Evolutionary conservation across 768 basidiomycete species (phyloP).

Genomic region (Stropharia rugosoannulata): DNA sequence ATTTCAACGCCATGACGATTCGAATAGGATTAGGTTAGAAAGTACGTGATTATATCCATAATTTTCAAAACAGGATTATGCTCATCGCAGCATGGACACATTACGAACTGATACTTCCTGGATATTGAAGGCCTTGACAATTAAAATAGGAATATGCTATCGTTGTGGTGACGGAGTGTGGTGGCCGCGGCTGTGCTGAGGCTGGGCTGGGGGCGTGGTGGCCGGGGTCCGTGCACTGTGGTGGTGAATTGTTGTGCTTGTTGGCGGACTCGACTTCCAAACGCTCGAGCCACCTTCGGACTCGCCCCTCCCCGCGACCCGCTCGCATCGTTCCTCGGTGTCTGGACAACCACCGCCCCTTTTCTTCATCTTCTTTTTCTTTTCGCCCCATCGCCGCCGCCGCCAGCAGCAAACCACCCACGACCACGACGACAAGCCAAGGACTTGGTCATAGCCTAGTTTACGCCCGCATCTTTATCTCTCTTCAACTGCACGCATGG

Average conservation of each 20-base stretch:
- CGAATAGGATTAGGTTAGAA: no score
- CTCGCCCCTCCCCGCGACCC: slow-evolving; percentile 26
- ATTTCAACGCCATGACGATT: no score
- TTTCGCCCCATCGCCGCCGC: slow-evolving; percentile 15
- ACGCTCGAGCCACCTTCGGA: slow-evolving; percentile 21
- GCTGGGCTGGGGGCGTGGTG: not conserved
- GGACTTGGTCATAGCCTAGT: not conserved
- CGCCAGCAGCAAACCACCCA: not conserved
- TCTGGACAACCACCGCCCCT: slow-evolving; percentile 34
- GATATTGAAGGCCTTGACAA: no score
- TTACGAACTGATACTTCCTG: no score
- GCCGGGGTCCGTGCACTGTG: slow-evolving; percentile 6
- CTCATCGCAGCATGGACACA: no score
- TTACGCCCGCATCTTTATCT: not conserved
- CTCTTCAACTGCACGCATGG: slow-evolving; percentile 39
- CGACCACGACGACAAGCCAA: not conserved
- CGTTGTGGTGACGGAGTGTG: no score
- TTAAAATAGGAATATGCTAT: no score
- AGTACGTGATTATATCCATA: no score
- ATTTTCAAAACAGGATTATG: no score
- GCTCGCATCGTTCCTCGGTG: slow-evolving; percentile 32
- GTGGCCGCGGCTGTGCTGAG: not conserved
- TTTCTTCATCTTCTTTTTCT: slow-evolving; percentile 27
- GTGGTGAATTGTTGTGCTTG: slow-evolving; percentile 7
- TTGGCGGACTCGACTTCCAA: slow-evolving; percentile 6